Conservation (phyloP, 805 yeast species). For the Metschnikowia aberdeeniae region DNA sequence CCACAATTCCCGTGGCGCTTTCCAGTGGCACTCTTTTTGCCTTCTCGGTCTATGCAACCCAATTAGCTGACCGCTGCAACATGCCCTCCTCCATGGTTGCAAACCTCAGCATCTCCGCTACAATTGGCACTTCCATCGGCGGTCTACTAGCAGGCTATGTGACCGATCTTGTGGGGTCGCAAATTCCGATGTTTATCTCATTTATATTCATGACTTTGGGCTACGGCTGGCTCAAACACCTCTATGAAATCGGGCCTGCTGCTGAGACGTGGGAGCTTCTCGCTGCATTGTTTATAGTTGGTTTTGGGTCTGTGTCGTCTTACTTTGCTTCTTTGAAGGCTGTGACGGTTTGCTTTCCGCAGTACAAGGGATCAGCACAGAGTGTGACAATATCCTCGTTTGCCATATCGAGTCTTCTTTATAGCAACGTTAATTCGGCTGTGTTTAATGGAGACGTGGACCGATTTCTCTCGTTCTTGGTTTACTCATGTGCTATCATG, state of each 20-base stretch:
- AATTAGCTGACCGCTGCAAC: slow-evolving; percentile 28
- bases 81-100: slow-evolving; percentile 27
- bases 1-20: slow-evolving; percentile 31
- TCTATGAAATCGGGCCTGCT: slow-evolving; percentile 19
- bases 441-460: slow-evolving; percentile 22
- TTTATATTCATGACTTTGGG: slow-evolving; percentile 23
- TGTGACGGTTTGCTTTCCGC: slow-evolving; percentile 30
- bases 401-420: slow-evolving; percentile 32
- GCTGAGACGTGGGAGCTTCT: slow-evolving; percentile 17
- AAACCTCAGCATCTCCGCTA: slow-evolving; percentile 29
- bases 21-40: slow-evolving; percentile 33
- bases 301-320: slow-evolving; percentile 31
- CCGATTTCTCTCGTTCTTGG: slow-evolving; percentile 22
- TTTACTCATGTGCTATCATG: slow-evolving; percentile 22
- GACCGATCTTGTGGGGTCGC: slow-evolving; percentile 33
- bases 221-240: slow-evolving; percentile 25
- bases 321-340: slow-evolving; percentile 34
- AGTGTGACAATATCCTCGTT: slow-evolving; percentile 34
- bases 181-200: slow-evolving; percentile 29
- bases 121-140: slow-evolving; percentile 32
- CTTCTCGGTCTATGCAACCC: slow-evolving; percentile 31
- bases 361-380: slow-evolving; percentile 32
- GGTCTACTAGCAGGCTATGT: slow-evolving; percentile 30
- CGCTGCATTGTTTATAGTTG: slow-evolving; percentile 28
- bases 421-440: slow-evolving; percentile 20